Conservation (phyloP, 108 stramenopile species). For the Discostella stelligeroides region DNA sequence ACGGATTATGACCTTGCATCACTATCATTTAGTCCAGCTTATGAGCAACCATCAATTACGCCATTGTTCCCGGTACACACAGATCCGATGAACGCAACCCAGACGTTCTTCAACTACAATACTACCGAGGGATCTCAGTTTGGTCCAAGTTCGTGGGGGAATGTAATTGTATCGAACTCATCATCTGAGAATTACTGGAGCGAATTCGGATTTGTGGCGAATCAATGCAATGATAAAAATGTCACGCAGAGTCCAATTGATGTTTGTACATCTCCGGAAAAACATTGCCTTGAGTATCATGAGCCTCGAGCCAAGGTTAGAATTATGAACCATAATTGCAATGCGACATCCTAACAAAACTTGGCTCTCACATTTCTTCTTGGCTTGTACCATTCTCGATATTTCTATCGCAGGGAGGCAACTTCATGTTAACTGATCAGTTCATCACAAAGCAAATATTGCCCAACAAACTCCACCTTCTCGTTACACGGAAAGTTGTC, state of each 20-base stretch:
- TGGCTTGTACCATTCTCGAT: too few species aligned
- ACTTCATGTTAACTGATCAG: slow-evolving; percentile 28
- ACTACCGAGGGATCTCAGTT: slow-evolving; percentile 13
- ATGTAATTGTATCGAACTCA: slow-evolving; percentile 22
- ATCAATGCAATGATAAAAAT: slow-evolving; percentile 17
- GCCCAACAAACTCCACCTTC: slow-evolving; percentile 33
- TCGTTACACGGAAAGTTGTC: slow-evolving; percentile 12
- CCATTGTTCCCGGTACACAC: too few species aligned
- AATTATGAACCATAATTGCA: too few species aligned
- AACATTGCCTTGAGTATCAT: slow-evolving; percentile 25
- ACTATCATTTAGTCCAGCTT: too few species aligned
- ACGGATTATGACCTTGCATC: too few species aligned
- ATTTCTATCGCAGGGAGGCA: slow-evolving; percentile 33
- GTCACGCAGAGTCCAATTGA: slow-evolving; percentile 37
- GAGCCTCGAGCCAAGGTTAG: too few species aligned
- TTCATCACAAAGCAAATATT: slow-evolving; percentile 36
- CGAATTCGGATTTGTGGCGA: slow-evolving; percentile 26
- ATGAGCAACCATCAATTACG: background rate
- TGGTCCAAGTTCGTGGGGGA: slow-evolving; percentile 21
- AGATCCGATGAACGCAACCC: too few species aligned
- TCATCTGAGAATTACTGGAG: slow-evolving; percentile 23
- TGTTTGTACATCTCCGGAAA: slow-evolving; percentile 21
- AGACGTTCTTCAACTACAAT: slow-evolving; percentile 36
- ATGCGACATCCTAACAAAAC: too few species aligned
- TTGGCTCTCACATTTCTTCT: too few species aligned